A percentile compares a stretch with the other conserved stretches of the same genome.
These are phyloP conservation scores for Echinosophora koreensis DNA, from an alignment of 306 rosid species.

Conservation along the genomic window DNA sequence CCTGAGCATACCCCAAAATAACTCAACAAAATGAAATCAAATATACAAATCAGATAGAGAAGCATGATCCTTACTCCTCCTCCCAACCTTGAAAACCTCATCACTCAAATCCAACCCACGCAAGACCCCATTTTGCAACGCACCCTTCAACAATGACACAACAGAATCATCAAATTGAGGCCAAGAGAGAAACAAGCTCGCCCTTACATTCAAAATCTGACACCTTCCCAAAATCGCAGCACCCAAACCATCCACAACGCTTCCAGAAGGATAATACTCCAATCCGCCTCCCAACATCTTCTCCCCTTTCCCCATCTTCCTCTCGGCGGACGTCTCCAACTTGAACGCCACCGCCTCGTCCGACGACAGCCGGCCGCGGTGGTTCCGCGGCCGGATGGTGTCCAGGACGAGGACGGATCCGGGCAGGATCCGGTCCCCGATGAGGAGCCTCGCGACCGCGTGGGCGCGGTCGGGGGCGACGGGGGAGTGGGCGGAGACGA, in stretches of 20 bases:
- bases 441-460: slow-evolving; percentile 58
- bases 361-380: slow-evolving; percentile 66
- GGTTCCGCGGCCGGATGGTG: slow-evolving; percentile 55
- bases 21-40: slow-evolving; percentile 42
- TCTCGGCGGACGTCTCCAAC: slow-evolving; percentile 73
- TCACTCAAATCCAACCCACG: slow-evolving; percentile 53
- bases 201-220: slow-evolving; percentile 67
- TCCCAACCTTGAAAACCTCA: slow-evolving; percentile 46
- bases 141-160: slow-evolving; percentile 57
- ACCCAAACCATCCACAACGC: slow-evolving; percentile 78
- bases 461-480: slow-evolving; percentile 62
- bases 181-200: slow-evolving; percentile 75
- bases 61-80: slow-evolving; percentile 58
- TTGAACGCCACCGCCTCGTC: slow-evolving; percentile 69
- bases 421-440: slow-evolving; percentile 57
- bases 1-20: not conserved
- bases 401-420: slow-evolving; percentile 66
- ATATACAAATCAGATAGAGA: slow-evolving; percentile 72
- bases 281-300: slow-evolving; percentile 47
- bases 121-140: slow-evolving; percentile 53
- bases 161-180: slow-evolving; percentile 69
- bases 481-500: slow-evolving; percentile 56
- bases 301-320: slow-evolving; percentile 41
- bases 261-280: slow-evolving; percentile 81
- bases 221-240: slow-evolving; percentile 80